phyloP scores from a whole-genome alignment of 176 grass and related monocot genomes.

The Alopecurus myosuroides region DNA sequence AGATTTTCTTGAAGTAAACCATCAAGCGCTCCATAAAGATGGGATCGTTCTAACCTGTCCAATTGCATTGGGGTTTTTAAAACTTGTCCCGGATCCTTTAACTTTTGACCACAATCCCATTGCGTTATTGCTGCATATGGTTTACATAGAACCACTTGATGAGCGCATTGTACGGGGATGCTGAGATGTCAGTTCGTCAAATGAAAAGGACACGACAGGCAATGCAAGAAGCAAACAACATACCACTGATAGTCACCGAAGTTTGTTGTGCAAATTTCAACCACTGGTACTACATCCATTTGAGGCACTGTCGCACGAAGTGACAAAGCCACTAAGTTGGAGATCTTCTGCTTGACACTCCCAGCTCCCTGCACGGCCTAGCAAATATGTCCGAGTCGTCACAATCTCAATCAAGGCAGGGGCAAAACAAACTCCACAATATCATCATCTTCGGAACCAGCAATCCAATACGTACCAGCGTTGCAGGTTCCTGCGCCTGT shows the following conservation, averaged over 20 bases:
- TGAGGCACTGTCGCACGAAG: constrained; percentile 55
- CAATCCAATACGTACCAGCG: constrained; percentile 17
- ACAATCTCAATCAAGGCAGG: not conserved
- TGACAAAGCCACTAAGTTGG: constrained; percentile 50
- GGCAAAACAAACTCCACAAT: not conserved
- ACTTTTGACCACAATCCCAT: constrained; percentile 95
- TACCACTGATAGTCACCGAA: constrained; percentile 99
- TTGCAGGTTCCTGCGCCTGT: constrained; percentile 5
- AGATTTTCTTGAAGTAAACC: constrained; percentile 7
- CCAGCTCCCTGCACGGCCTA: constrained; percentile 35
- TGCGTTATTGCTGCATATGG: constrained; percentile 76
- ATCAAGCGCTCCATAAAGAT: not conserved
- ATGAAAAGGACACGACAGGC: not conserved
- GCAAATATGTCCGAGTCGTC: not conserved
- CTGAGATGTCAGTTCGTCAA: not conserved
- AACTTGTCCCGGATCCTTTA: constrained; percentile 78
- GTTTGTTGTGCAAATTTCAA: constrained; percentile 70
- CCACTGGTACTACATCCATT: constrained; percentile 61
- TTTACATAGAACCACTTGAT: not conserved
- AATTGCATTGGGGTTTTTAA: constrained; percentile 85
- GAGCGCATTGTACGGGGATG: not conserved
- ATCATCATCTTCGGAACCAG: not conserved
- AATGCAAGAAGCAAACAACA: not conserved
- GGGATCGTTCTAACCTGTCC: constrained; percentile 53
- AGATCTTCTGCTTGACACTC: constrained; percentile 83